phyloP scores from a whole-genome alignment of 257 asterid genomes.

The Haberlea rhodopensis region DNA sequence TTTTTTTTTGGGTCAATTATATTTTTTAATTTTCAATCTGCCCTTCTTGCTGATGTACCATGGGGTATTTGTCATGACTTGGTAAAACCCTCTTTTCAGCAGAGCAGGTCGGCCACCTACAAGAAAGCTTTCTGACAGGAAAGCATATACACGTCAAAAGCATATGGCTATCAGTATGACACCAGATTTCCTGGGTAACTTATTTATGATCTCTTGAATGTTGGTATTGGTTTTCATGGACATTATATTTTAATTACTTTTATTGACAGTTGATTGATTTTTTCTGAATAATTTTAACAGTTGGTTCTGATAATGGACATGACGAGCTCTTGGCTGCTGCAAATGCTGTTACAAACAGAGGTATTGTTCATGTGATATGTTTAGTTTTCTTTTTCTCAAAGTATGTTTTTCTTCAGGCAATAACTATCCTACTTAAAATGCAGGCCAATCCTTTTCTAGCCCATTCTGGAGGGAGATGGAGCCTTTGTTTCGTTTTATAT shows the following conservation, averaged over 20 bases:
- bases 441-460: slow-evolving; percentile 77
- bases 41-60: slow-evolving; percentile 17
- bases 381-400: slow-evolving; percentile 18
- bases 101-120: slow-evolving; percentile 79
- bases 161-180: slow-evolving; percentile 49
- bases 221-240: slow-evolving; percentile 14
- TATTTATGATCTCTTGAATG: slow-evolving; percentile 19
- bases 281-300: slow-evolving; percentile 29
- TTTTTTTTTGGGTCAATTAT: not conserved
- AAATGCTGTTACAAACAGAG: slow-evolving; percentile 69
- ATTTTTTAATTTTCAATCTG: not conserved
- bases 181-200: slow-evolving; percentile 76
- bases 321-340: slow-evolving; percentile 93
- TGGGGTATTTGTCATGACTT: slow-evolving; percentile 23
- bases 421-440: slow-evolving; percentile 34
- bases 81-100: slow-evolving; percentile 42
- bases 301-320: slow-evolving; percentile 83
- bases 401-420: slow-evolving; percentile 24
- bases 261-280: slow-evolving; percentile 22
- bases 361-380: slow-evolving; percentile 43
- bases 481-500: slow-evolving; percentile 60
- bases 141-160: slow-evolving; percentile 75
- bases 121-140: slow-evolving; percentile 86
- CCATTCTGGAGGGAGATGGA: slow-evolving; percentile 87
- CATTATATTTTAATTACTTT: slow-evolving; percentile 1